Conservation (phyloP, 371 early-diverging fungal genomes). For the Actinomortierella ambigua region DNA sequence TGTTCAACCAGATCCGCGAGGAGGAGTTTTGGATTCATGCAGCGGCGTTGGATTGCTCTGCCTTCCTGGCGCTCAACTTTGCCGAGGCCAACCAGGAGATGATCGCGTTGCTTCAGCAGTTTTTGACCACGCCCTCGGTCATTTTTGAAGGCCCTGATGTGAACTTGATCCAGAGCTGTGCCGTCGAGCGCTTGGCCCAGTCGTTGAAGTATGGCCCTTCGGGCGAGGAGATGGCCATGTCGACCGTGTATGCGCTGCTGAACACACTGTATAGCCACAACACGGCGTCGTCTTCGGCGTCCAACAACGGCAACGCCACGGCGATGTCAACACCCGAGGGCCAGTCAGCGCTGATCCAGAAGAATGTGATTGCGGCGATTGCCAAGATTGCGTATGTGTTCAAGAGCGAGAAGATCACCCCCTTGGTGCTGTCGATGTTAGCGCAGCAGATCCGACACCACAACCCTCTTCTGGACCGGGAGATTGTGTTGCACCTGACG, state of each 20-base stretch:
- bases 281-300: constrained; percentile 44
- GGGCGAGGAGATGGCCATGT: constrained; percentile 53
- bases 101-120: constrained; percentile 60
- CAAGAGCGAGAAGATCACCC: constrained; percentile 69
- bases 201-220: constrained; percentile 52
- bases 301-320: constrained; percentile 31
- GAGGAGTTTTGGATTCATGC: constrained; percentile 58
- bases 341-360: constrained; percentile 59
- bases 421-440: constrained; percentile 65
- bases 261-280: constrained; percentile 57
- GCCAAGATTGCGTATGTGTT: constrained; percentile 69
- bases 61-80: constrained; percentile 64
- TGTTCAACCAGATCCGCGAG: constrained; percentile 53
- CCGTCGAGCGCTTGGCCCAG: constrained; percentile 60
- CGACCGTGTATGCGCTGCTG: constrained; percentile 59
- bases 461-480: constrained; percentile 52
- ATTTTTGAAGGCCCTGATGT: constrained; percentile 53
- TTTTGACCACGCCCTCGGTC: constrained; percentile 66
- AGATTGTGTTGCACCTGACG: constrained; percentile 60
- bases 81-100: constrained; percentile 54
- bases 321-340: constrained; percentile 38
- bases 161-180: constrained; percentile 55
- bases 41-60: constrained; percentile 62
- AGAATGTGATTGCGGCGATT: constrained; percentile 63
- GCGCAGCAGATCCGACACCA: constrained; percentile 59